Base-by-base conservation (phyloP, 2,329 filamentous ascomycete genomes). In the Arthroderma uncinatum region DNA sequence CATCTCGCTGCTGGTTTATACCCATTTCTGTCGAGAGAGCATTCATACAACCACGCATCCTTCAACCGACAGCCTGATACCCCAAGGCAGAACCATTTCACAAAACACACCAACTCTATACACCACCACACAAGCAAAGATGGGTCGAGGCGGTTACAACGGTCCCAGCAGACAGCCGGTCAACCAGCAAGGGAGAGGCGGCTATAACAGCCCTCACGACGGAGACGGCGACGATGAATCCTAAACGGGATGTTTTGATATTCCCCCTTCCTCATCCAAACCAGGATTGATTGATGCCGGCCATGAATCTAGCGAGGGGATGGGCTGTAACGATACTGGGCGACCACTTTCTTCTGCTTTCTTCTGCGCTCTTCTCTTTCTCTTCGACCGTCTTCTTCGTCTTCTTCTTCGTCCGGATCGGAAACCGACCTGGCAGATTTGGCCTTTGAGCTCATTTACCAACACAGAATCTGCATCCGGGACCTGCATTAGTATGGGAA, bases 131-230 rank as follows among this genome's bases (percentile, higher is more conserved):
- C 50, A 23, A 53, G 36, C 53, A 54, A 61, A 56, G 59, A 72
- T 72, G 69, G 72, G 71, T 53, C 68, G 73, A 60, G 67, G 64
- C 28, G 67, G 65, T 33, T 68, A 67, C 61, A 69, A 69, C 61
- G 59, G 60, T 59, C 63, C 65, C 52, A 53, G 56, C 57, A 53
- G 60, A 60, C 56, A 52, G n/a, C 55, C 56, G 14, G 50, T 60
- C 37, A 59, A 57, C 37, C 57, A 62, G 62, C 62, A 63, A 50
- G 70, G 68, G 23, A 62, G 69, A 36, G 68, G 69, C 42, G 68
- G 68, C 47, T 71, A 71, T 60, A 71, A 71, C 62, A 61, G 60
- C 40, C 56, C 66, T 14, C 52, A 60, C 47, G 59, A 61, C 52
- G 55, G 28, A 55, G 62, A 61, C 44, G 60, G 57, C 44, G 57